Evolutionary conservation across 2,329 filamentous ascomycete genomes (phyloP).

Genomic region (Aspergillus sp.): DNA sequence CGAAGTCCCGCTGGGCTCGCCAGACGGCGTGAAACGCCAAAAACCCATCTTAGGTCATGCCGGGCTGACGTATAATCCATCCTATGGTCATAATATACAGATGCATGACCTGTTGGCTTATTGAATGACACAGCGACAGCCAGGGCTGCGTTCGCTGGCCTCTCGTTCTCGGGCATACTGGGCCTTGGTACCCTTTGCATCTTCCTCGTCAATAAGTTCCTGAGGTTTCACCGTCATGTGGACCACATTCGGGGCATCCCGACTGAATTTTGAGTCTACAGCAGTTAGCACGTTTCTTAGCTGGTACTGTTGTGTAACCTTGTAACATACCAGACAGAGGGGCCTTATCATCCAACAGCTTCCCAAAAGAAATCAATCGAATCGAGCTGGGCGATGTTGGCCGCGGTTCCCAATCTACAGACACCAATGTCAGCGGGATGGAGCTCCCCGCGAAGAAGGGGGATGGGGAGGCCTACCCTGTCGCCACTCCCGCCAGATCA

Average conservation of each 20-base stretch:
- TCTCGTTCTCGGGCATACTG: constrained; percentile 52
- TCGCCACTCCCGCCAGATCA: constrained; percentile 91
- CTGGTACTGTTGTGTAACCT: too few relatives aligned
- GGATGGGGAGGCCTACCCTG: constrained; percentile 52
- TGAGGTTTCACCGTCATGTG: constrained; percentile 91
- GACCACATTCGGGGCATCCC: constrained; percentile 76
- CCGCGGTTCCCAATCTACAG: constrained; percentile 75
- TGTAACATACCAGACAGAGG: constrained; percentile 70
- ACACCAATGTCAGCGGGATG: constrained; percentile 7
- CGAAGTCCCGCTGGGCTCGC: neutral
- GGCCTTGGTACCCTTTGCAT: constrained; percentile 65
- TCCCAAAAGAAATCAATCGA: constrained; percentile 86
- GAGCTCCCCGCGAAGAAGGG: neutral
- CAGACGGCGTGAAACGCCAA: neutral
- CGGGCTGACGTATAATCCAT: neutral
- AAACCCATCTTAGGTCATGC: neutral
- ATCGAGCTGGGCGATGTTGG: constrained; percentile 87
- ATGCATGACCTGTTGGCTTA: constrained; percentile 26
- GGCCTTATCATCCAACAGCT: constrained; percentile 85
- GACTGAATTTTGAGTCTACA: constrained; percentile 75
- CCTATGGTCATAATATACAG: neutral
- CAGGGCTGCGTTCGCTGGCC: constrained; percentile 55
- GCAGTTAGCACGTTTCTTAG: neutral
- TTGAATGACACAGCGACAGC: constrained; percentile 66
- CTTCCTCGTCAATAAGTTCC: constrained; percentile 77